Base-by-base conservation (phyloP, 495 filamentous ascomycete species). In the Annulohypoxylon moriforme region DNA sequence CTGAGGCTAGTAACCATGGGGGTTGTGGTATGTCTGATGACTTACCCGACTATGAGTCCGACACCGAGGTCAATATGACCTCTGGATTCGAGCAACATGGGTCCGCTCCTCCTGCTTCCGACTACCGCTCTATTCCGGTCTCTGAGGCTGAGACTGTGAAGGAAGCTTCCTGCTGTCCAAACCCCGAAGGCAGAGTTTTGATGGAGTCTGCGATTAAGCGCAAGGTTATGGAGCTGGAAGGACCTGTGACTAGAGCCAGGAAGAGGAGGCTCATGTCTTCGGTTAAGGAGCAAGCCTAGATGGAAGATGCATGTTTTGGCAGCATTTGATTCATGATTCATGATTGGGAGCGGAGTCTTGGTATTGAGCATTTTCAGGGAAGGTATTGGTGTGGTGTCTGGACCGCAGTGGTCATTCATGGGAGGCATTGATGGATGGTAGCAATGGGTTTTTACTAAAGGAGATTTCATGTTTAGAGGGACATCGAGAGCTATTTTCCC, bases 301-400 rank as follows among this genome's bases (percentile, higher is more conserved):
- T 55, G 40, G 58, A 34, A 25, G 38, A 11, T 29, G 36, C n/a
- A 42, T 53, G 52, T 25, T 66, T 25, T 33, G 33, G 47, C 22
- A 49, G 31, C 10, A 8, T 50, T 58, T 58, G 20, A 40, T 50
- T 47, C 0, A 59, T 42, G 55, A 33, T 53, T 25, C 16, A 40
- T 16, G 34, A 34, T 31, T 44, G 40, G 42, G 8, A 16, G n/a
- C 24, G 68, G 69, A 46, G 55, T 69, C 60, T 20, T 50, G 60
- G 61, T 13, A 49, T 69, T 8, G 16, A 60, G 69, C 65, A 67
- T 67, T 75, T 75, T 52, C 34, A 60, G 60, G 59, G 64, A 53
- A 44, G 53, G 60, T 46, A 46, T 68, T 33, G 50, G 42, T 14
- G 44, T 36, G 34, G 38, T 47, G 33, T 42, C n/a, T 56, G 22